Base-by-base conservation (phyloP, 169 alveolate genomes). In the Plasmodium cynomolgi region DNA sequence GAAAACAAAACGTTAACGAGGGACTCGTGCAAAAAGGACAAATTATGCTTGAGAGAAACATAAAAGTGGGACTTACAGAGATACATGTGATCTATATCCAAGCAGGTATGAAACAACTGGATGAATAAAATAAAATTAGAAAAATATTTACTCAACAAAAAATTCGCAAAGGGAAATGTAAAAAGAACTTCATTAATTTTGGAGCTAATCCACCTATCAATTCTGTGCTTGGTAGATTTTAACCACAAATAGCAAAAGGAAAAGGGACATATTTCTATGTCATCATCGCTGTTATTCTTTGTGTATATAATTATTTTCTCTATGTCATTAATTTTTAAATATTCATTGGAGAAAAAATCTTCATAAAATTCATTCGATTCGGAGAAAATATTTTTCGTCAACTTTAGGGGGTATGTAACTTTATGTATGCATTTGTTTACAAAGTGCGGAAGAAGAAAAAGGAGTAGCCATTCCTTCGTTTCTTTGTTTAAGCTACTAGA, bases 281-380 rank as follows among this genome's bases (percentile, higher is more conserved):
- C 58, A 23, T 86, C 84, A 23, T 86, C 86, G 62, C 81, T 86
- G 47, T 79, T 75, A 86, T 86, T 86, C 56, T 86, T 86, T 54
- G 93, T 75, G 26, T 86, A 86, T 39, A 86, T 86, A 13, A 86
- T 86, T 74, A 86, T 86, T 56, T 86, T 86, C 81, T 86, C 93
- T 3, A 86, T 86, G 31, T 86, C 93, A 86, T 86, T 86, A 20
- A 86, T 79, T 86, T 86, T 86, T 86, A 58, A 39, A 71, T 86
- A 86, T 77, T 86, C 93, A 86, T 86, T 86, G n/a, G 93, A 86
- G 47, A 86, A 86, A 77, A 86, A 86, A 56, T 86, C 93, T 86
- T 86, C 93, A 86, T 86, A 86, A 77, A 75, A 86, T 26, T 86
- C 93, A 20, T 62, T 86, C 33, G 93, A 86, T 58, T 86, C 93